These are phyloP conservation scores for Phaffia rhodozyma DNA, from an alignment of 1,284 basidiomycete species.

Conservation along the genomic window DNA sequence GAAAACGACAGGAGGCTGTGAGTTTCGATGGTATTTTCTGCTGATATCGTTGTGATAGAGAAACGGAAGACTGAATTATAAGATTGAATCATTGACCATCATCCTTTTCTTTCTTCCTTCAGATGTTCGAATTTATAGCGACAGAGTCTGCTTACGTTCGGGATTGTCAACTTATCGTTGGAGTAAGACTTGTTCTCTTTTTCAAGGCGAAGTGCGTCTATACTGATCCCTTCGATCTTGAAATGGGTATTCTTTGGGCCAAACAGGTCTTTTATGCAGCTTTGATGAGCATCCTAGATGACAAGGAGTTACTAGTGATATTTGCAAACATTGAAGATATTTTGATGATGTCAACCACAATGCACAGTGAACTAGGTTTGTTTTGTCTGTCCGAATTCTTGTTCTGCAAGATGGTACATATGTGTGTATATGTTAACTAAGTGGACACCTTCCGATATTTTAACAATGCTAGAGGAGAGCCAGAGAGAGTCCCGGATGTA, in stretches of 20 bases:
- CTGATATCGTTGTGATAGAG: not conserved
- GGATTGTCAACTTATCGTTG: slow-evolving; percentile 78
- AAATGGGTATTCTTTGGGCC: not conserved
- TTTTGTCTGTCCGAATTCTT: not conserved
- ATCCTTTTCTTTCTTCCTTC: not conserved
- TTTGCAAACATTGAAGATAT: slow-evolving; percentile 45
- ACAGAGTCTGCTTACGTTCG: slow-evolving; percentile 80
- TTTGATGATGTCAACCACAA: slow-evolving; percentile 36
- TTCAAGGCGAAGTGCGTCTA: not conserved
- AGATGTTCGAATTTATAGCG: slow-evolving; percentile 77
- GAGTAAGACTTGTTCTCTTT: slow-evolving; percentile 41
- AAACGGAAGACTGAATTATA: not conserved
- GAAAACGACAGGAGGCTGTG: slow-evolving; percentile 70
- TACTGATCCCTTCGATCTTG: not conserved
- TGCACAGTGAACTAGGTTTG: slow-evolving; percentile 59
- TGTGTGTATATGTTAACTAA: slow-evolving; percentile 28
- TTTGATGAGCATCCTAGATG: slow-evolving; percentile 59
- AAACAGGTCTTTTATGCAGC: slow-evolving; percentile 65
- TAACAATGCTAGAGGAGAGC: slow-evolving; percentile 55
- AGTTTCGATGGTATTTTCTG: slow-evolving; percentile 17
- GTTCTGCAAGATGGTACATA: slow-evolving; percentile 13
- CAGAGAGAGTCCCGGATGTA: slow-evolving; percentile 85
- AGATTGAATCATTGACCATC: not conserved
- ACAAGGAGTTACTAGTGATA: slow-evolving; percentile 65
- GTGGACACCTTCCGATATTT: slow-evolving; percentile 55